Conservation (phyloP, 2,329 filamentous ascomycete genomes). For the Pseudogymnoascus sp. region DNA sequence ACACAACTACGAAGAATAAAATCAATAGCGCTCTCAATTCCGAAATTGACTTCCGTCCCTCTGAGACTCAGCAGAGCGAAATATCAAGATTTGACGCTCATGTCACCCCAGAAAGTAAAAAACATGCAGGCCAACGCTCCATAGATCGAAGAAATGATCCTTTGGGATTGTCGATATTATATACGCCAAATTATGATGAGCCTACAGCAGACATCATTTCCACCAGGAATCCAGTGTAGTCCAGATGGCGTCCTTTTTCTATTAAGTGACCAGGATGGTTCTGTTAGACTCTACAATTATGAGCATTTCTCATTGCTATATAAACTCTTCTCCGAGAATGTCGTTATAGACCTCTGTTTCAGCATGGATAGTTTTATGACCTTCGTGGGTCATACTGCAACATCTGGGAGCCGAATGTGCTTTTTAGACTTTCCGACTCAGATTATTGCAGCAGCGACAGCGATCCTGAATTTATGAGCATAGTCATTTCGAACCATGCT, state of each 20-base stretch:
- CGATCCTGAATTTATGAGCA: not conserved
- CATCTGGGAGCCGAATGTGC: constrained; percentile 22
- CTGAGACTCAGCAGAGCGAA: not conserved
- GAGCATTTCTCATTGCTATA: constrained; percentile 14
- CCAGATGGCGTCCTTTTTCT: constrained; percentile 13
- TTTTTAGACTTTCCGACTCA: constrained; percentile 16
- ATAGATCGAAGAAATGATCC: constrained; percentile 11
- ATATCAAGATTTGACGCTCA: not conserved
- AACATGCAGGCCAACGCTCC: not conserved
- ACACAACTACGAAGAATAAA: not conserved
- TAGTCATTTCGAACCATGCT: not conserved
- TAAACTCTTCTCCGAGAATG: constrained; percentile 9
- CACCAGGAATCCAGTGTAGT: constrained; percentile 9
- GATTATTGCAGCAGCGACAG: constrained; percentile 7
- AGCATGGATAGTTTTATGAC: constrained; percentile 22
- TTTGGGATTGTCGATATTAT: constrained; percentile 17
- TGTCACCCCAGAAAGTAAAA: not conserved
- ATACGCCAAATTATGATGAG: constrained; percentile 9
- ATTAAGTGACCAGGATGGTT: constrained; percentile 9
- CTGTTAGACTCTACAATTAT: constrained; percentile 12
- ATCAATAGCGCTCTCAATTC: not conserved
- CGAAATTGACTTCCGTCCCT: not conserved
- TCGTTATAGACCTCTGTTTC: constrained; percentile 15
- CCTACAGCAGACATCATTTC: constrained; percentile 23
- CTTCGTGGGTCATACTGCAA: constrained; percentile 16